Evolutionary conservation across 208 protist species (phyloP), one percentile per base, ranked within the genome.

Genomic region (Acanthamoeba sp.): DNA sequence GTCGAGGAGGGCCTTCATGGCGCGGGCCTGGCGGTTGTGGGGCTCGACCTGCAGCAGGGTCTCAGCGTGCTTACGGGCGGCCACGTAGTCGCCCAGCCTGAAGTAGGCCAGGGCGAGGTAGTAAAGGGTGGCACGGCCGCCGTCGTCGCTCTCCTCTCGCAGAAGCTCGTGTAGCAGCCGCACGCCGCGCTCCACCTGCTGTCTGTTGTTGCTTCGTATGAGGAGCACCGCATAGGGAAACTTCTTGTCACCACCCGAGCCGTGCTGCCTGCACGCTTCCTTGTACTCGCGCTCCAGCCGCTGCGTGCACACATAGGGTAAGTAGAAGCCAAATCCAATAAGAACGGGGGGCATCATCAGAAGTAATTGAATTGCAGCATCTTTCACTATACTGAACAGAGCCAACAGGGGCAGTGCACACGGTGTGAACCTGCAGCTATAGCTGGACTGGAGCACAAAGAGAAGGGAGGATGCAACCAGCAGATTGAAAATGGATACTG

Each of bases 101-200:
- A 48, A 64, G 55, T 91, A 69, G 27, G 55, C 84, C n/a, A 91
- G 29, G 34, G 84, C 84, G 22, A 91, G 84, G 59, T 91, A 91
- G 84, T 91, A 91, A 32, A 91, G 29, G 34, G 3, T 32, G 52
- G 57, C 84, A 48, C 84, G 52, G 32, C 76, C 76, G 27, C 76
- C 42, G 29, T 57, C 76, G n/a, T 85, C 76, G 40, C 0, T 85
- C 45, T 85, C 76, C 42, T 85, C 45, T 20, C 76, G 76, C 24
- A 32, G 42, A 36, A 59, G 4, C 40, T 85, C 76, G 32, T 85
- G 20, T 9, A 85, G 76, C 42, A 85, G 32, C n/a, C 45, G 45
- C 40, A 57, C 76, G 27, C 76, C 76, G 2, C 14, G 40, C 76
- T 55, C 76, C 40, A 85, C 76, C 40, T 85, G 42, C 27, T 22